Evolutionary conservation across 805 yeast species (phyloP), one percentile per base, ranked within the genome.

Genomic region (Lipomyces yamadae): DNA sequence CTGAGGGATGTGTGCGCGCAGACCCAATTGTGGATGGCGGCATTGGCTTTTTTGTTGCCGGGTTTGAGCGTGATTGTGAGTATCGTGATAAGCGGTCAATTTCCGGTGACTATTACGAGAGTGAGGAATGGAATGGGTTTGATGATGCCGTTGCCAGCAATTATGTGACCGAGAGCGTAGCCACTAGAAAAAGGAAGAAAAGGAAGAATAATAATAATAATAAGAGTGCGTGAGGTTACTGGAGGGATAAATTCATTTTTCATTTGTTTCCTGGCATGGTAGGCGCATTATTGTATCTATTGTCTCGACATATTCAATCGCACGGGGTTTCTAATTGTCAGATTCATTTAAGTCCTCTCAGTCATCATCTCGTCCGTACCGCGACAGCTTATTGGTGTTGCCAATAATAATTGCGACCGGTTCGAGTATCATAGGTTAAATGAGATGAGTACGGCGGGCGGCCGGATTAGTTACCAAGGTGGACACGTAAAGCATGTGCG

Each of bases 21-120:
- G 78, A 87, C 55, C 97, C 98, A 0, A 88, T 86, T 68, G 89
- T 84, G 56, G 99, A 95, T 76, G 99, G 98, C 37, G 99, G 99
- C n/a, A 95, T 95, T 73, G 99, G 99, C 0, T 95, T 95, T 76
- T 95, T 95, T 78, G 98, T 98, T 0, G 98, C 93, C 0, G 88
- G 95, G 64, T 94, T 95, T 76, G 90, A 90, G 70, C 83, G 89
- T 64, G 75, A 69, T 65, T 64, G 35, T 30, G 58, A 64, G 45
- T 8, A 32, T 37, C 30, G 18, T n/a, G n/a, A 29, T 24, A 33
- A 50, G 53, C 62, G 50, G 15, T 68, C 55, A 24, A 66, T 24
- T 24, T 24, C 53, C 34, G 70, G 70, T 57, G 71, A 42, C 59
- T 30, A 57, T 7, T 39, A 55, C 37, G 74, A 72, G 8, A 70